phyloP scores from a whole-genome alignment of 2,329 filamentous ascomycete species.

The Zymoseptoria tritici region DNA sequence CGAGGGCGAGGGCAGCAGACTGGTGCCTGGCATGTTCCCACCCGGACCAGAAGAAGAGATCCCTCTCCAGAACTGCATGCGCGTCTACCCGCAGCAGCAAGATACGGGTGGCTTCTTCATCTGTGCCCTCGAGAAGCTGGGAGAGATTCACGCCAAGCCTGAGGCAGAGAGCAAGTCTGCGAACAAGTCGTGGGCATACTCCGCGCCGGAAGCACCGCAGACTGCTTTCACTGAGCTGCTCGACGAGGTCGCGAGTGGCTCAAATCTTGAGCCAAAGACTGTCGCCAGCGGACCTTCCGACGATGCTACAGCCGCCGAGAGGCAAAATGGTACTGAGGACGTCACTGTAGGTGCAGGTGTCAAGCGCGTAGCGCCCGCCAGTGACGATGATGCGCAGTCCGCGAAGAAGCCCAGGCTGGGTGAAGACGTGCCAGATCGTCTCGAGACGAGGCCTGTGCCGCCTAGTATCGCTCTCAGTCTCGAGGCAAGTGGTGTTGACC shows the following conservation, averaged over 20 bases:
- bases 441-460: slow-evolving; percentile 16
- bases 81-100: slow-evolving; percentile 90
- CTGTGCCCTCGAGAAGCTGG: slow-evolving; percentile 83
- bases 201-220: slow-evolving; percentile 15
- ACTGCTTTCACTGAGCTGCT: slow-evolving; percentile 32
- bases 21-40: slow-evolving; percentile 81
- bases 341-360: slow-evolving; percentile 8
- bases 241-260: slow-evolving; percentile 33
- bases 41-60: slow-evolving; percentile 52
- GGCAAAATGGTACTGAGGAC: slow-evolving; percentile 13
- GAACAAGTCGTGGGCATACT: slow-evolving; percentile 27
- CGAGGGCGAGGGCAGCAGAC: slow-evolving; percentile 53
- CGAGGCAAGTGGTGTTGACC: slow-evolving; percentile 12
- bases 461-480: slow-evolving; percentile 13
- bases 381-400: slow-evolving; percentile 30
- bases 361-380: slow-evolving; percentile 37
- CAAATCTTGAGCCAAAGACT: slow-evolving; percentile 10
- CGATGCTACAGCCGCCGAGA: slow-evolving; percentile 9
- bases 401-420: slow-evolving; percentile 28
- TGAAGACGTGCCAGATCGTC: slow-evolving; percentile 18
- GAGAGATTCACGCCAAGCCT: slow-evolving; percentile 71
- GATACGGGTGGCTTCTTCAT: slow-evolving; percentile 98
- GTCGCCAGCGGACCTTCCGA: slow-evolving; percentile 7
- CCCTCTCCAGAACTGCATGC: slow-evolving; percentile 82
- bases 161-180: slow-evolving; percentile 51